Evolutionary conservation across 2,329 filamentous ascomycete genomes (phyloP).

Genomic region (Fonsecaea pugnacius): DNA sequence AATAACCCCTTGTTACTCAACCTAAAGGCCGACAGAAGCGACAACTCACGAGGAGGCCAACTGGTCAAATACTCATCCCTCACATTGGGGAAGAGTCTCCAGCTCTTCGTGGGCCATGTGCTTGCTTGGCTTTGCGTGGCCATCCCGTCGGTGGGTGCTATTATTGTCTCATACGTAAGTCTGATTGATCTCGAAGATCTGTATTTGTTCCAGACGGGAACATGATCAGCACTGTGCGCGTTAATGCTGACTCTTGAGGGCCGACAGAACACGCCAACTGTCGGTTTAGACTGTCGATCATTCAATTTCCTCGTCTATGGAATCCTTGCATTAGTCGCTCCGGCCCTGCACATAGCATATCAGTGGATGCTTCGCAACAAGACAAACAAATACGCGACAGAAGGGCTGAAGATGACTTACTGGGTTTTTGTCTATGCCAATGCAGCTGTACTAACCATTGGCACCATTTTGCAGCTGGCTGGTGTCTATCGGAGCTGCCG

Average conservation of each 20-base stretch:
- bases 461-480: conserved; percentile 7
- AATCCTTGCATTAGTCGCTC: not conserved
- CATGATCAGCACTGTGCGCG: not conserved
- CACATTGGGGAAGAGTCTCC: not conserved
- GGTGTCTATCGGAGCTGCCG: conserved; percentile 11
- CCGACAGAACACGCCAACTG: conserved; percentile 9
- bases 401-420: not conserved
- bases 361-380: not conserved
- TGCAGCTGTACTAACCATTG: conserved; percentile 8
- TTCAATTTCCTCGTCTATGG: conserved; percentile 15
- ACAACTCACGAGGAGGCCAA: not conserved
- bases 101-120: not conserved
- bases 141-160: not conserved
- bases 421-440: conserved; percentile 5
- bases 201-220: not conserved
- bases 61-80: too few relatives aligned
- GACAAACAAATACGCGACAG: not conserved
- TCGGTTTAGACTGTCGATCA: conserved; percentile 5
- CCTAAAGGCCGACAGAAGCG: not conserved
- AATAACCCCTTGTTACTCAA: not conserved
- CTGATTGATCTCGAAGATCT: not conserved
- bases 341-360: conserved; percentile 1
- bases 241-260: not conserved
- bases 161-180: conserved; percentile 1
- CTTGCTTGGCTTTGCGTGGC: conserved; percentile 1